Percentiles rank a stretch among this genome's conserved stretches.
Evolutionary conservation across 2,329 filamentous ascomycete genomes (phyloP).

Genomic region (Alternaria arborescens): DNA sequence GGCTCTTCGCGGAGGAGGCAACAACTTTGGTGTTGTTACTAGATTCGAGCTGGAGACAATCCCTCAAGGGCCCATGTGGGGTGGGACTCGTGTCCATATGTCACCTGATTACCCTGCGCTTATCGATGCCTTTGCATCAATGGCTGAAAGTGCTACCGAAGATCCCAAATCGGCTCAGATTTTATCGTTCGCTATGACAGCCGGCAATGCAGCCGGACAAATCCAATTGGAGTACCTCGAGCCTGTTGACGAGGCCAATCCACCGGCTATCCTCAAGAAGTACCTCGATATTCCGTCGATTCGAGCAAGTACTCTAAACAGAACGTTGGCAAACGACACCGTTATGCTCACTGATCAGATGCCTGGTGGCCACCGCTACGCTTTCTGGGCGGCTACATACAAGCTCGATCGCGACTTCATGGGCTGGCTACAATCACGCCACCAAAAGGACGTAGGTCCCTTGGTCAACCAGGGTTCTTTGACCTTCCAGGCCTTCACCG

Average conservation of each 20-base stretch:
- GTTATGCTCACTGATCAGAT: conserved; percentile 46
- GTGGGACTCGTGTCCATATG: conserved; percentile 11
- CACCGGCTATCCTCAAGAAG: conserved; percentile 19
- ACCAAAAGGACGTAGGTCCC: conserved; percentile 23
- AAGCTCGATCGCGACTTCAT: conserved; percentile 30
- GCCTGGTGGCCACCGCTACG: conserved; percentile 41
- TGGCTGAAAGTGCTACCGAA: conserved; percentile 16
- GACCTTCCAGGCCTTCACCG: conserved; percentile 24
- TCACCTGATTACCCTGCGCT: conserved; percentile 13
- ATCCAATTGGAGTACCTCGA: conserved; percentile 32
- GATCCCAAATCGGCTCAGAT: conserved; percentile 37
- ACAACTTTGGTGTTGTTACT: conserved; percentile 44
- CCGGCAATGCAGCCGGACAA: conserved; percentile 24
- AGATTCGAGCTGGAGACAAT: conserved; percentile 28
- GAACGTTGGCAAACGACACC: conserved; percentile 36
- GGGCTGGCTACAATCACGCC: conserved; percentile 27
- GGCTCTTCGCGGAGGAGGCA: conserved; percentile 45
- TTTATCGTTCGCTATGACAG: conserved; percentile 30
- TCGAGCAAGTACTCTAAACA: conserved; percentile 13
- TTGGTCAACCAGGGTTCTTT: conserved; percentile 20
- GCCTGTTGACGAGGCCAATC: conserved; percentile 29
- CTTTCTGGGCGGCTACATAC: conserved; percentile 37
- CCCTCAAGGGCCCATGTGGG: conserved; percentile 21
- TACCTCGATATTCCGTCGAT: conserved; percentile 21
- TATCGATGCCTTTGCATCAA: conserved; percentile 24